Conservation (phyloP, 2,329 filamentous ascomycete species). For the Dothideomycetes sp. region DNA sequence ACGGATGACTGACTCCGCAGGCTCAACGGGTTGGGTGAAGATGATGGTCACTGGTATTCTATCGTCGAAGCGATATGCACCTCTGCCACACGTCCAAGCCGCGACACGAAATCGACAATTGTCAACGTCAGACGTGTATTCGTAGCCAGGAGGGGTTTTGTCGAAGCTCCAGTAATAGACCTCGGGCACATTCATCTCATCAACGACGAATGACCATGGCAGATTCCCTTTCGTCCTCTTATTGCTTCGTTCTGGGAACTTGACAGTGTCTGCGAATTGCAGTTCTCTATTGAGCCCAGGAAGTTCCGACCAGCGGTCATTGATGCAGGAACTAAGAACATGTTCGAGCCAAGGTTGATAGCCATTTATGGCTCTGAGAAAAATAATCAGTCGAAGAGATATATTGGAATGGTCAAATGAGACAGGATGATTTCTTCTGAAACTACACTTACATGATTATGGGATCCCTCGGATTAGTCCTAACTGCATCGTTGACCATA, state of each 20-base stretch:
- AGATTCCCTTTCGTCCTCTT: slow-evolving; percentile 18
- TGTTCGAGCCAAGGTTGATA: slow-evolving; percentile 25
- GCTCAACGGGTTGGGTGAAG: slow-evolving; percentile 20
- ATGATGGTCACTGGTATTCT: slow-evolving; percentile 21
- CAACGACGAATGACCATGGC: slow-evolving; percentile 26
- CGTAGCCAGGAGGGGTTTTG: slow-evolving; percentile 18
- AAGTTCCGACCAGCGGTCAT: slow-evolving; percentile 21
- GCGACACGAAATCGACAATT: slow-evolving; percentile 23
- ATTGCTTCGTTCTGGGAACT: slow-evolving; percentile 23
- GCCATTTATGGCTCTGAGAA: slow-evolving; percentile 17
- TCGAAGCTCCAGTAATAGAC: slow-evolving; percentile 27
- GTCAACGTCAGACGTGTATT: slow-evolving; percentile 15
- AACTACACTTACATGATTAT: slow-evolving; percentile 15
- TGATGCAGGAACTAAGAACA: slow-evolving; percentile 21
- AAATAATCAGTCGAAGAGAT: background rate
- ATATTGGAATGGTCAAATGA: background rate
- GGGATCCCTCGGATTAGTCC: slow-evolving; percentile 20
- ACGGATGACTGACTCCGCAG: slow-evolving; percentile 22
- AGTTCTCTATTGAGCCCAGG: slow-evolving; percentile 23
- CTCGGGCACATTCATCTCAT: slow-evolving; percentile 27
- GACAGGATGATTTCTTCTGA: too few species aligned
- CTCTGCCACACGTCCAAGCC: slow-evolving; percentile 23
- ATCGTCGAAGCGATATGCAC: slow-evolving; percentile 20
- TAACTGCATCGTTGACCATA: slow-evolving; percentile 21
- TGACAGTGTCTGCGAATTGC: slow-evolving; percentile 22